Evolutionary conservation across 805 yeast genomes (phyloP).

Genomic region (Saturnispora halmiae): DNA sequence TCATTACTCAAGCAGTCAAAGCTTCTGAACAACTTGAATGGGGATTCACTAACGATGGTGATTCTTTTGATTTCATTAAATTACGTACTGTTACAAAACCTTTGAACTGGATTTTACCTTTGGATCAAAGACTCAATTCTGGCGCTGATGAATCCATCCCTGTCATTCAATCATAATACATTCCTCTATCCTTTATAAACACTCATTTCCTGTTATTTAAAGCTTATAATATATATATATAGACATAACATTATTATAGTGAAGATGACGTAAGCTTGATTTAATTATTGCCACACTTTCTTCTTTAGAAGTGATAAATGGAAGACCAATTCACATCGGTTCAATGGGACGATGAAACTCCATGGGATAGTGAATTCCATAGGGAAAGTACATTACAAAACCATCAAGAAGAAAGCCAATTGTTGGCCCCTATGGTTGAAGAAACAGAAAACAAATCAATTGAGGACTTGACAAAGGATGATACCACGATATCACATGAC

Average conservation of each 20-base stretch:
- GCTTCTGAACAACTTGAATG: slow-evolving; percentile 39
- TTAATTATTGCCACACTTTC: background rate
- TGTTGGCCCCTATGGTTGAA: background rate
- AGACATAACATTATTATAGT: too few relatives aligned
- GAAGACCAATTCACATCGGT: slow-evolving; percentile 47
- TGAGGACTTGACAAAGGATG: background rate
- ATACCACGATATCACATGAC: too few relatives aligned
- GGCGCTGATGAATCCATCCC: slow-evolving; percentile 33
- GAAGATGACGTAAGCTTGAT: too few relatives aligned
- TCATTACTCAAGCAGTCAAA: slow-evolving; percentile 48
- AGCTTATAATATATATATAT: too few relatives aligned
- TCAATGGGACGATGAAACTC: slow-evolving; percentile 37
- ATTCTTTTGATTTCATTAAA: slow-evolving; percentile 31
- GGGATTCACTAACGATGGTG: slow-evolving; percentile 23
- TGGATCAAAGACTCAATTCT: slow-evolving; percentile 35
- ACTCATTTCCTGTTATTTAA: background rate
- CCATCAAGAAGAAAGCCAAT: background rate
- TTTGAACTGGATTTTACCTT: slow-evolving; percentile 62
- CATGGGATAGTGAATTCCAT: slow-evolving; percentile 6
- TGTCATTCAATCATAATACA: background rate
- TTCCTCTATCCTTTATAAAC: background rate
- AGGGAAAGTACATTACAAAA: slow-evolving; percentile 24
- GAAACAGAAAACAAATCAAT: too few relatives aligned
- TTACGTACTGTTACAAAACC: slow-evolving; percentile 53
- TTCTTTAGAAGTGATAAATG: slow-evolving; percentile 13